Base-by-base conservation (phyloP, 176 grass and related monocot species). In the Oryza meridionalis region DNA sequence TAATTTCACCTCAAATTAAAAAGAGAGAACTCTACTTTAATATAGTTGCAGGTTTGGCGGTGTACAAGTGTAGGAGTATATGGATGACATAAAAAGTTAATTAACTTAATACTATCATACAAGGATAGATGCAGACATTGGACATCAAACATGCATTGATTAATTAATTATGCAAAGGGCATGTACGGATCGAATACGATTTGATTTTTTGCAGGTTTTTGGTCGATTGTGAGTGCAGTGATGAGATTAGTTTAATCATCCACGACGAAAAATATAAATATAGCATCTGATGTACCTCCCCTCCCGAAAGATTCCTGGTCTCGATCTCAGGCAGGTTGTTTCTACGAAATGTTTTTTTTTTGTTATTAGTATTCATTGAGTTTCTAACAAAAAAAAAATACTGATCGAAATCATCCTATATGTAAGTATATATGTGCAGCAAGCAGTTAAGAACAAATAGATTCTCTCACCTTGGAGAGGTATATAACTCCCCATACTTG, bases 251-350 rank as follows among this genome's bases (percentile, higher is more conserved):
- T 89, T 89, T 85, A 85, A 25, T 1, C 51, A 82, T 77, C 65
- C 73, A 67, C 21, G 13, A 77, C 75, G 66, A 71, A 81, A 72
- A 86, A 37, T 65, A 85, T 76, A 76, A 76, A 63, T 53, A 37
- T 19, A 66, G 72, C 78, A 78, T 82, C 72, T 67, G 17, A 46
- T 65, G 67, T 58, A 45, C 78, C 83, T 78, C 83, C 67, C 51
- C 29, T 82, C 84, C 79, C 73, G 5, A 90, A 82, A 90, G 84
- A 86, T 90, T 90, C 84, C 74, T 90, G 40, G 46, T 82, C 79
- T 82, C 68, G 24, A 86, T 61, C 73, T 82, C 26, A 73, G 78
- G 73, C 64, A 78, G 78, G 72, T 75, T 7, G 31, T 26, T 67
- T 85, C 61, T 59, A 29, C 44, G 1, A 31, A 81, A 15, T 32